Base-by-base conservation (phyloP, 2,329 filamentous ascomycete species). In the Pyrenochaeta sp. region DNA sequence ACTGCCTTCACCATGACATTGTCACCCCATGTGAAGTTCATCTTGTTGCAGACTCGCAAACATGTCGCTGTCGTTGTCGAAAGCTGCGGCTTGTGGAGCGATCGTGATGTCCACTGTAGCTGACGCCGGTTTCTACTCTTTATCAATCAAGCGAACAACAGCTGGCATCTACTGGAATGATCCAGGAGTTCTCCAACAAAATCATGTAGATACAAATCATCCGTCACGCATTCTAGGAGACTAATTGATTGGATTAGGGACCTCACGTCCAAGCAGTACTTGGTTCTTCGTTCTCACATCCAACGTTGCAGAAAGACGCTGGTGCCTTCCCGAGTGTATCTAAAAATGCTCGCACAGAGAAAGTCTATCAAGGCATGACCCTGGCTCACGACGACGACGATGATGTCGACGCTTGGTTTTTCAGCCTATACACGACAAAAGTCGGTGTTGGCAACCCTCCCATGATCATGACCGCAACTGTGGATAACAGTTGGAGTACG, bases 401-500 rank as follows among this genome's bases (percentile, higher is more conserved):
- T 14, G 5, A 4, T 4, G 12, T 11, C 12, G 31, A 33, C 15
- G 15, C 15, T n/a, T 14, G 12, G 31, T 33, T 33, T n/a, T 33
- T 7, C 12, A 33, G 31, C 12, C 15, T 51, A n/a, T 60, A 54
- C 41, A 60, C 49, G 1, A 51, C 53, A 23, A 9, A 23, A 32
- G 29, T 60, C 18, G 31, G 49, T 35, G 27, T 60, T 21, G 53
- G 56, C 10, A 60, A 57, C 15, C 53, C 56, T 20, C 56, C 45
- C 11, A 23, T 45, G 10, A 39, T 17, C 14, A 21, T 56, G 29
- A 30, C 9, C 15, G 56, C 50, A 11, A 18, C 33, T 15, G 47
- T 56, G 2, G 56, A 60, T 31, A 51, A 42, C 30, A 60, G 46
- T 17, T 60, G 53, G 56, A 41, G 53, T 27, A 45, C 49, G 12